Conservation (phyloP, 2,329 filamentous ascomycete genomes). For the Aspergillus sclerotialis region DNA sequence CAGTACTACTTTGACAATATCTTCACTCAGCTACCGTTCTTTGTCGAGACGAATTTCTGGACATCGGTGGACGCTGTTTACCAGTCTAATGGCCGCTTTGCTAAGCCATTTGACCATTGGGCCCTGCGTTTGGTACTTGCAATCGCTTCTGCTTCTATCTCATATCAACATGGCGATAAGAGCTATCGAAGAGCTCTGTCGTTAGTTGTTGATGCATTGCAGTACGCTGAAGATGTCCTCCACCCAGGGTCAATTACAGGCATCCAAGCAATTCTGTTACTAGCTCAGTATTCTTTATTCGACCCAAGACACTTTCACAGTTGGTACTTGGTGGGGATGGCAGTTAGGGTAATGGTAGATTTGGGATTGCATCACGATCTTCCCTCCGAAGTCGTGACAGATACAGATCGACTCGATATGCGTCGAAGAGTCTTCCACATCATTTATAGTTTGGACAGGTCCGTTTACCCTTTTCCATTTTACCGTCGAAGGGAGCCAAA, state of each 20-base stretch:
- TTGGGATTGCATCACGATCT: slow-evolving; percentile 91
- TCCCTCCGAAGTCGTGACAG: slow-evolving; percentile 59
- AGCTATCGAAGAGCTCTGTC: slow-evolving; percentile 55
- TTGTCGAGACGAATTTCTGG: slow-evolving; percentile 72
- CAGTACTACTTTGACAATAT: slow-evolving; percentile 82
- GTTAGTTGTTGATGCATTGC: slow-evolving; percentile 60
- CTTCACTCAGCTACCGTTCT: slow-evolving; percentile 72
- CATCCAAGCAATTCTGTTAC: slow-evolving; percentile 77
- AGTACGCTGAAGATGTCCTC: slow-evolving; percentile 73
- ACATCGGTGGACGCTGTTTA: slow-evolving; percentile 77
- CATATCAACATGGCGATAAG: slow-evolving; percentile 58
- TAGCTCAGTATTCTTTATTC: slow-evolving; percentile 83
- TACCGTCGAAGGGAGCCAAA: not conserved
- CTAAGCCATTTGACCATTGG: slow-evolving; percentile 69
- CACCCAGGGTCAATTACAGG: slow-evolving; percentile 77
- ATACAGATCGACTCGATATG: slow-evolving; percentile 65
- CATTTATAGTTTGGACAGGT: slow-evolving; percentile 84
- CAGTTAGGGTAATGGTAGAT: slow-evolving; percentile 79
- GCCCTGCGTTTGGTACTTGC: slow-evolving; percentile 84
- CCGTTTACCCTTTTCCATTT: slow-evolving; percentile 15
- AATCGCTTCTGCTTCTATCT: slow-evolving; percentile 69
- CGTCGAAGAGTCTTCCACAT: slow-evolving; percentile 83
- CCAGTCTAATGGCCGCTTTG: slow-evolving; percentile 56
- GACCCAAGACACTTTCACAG: slow-evolving; percentile 88
- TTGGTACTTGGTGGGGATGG: slow-evolving; percentile 90